Evolutionary conservation across 805 yeast genomes (phyloP).

Genomic region (Starmerella stigmatis): DNA sequence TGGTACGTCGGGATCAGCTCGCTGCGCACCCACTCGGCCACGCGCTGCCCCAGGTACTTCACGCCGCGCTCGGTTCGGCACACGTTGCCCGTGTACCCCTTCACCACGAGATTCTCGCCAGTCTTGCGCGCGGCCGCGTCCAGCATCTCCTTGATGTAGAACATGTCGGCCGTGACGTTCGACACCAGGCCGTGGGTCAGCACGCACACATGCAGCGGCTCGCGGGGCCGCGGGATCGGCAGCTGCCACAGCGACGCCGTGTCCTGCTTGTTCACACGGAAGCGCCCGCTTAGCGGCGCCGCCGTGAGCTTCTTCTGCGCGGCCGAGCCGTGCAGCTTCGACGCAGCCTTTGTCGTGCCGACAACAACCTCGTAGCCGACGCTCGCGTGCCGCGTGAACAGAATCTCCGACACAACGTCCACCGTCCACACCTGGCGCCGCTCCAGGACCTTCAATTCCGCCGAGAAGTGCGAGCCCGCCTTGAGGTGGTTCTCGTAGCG

Average conservation of each 20-base stretch:
- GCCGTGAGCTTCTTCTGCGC: conserved; percentile 6
- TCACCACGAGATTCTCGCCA: conserved; percentile 59
- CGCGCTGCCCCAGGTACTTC: conserved; percentile 67
- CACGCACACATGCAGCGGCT: conserved; percentile 72
- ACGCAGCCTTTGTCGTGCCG: conserved; percentile 29
- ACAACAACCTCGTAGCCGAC: conserved; percentile 56
- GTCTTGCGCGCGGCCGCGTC: conserved; percentile 39
- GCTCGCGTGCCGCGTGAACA: conserved; percentile 59
- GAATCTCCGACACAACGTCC: conserved; percentile 69
- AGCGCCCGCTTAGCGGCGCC: conserved; percentile 3
- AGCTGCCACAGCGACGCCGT: conserved; percentile 67
- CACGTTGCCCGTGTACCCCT: conserved; percentile 75
- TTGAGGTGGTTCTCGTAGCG: conserved; percentile 45
- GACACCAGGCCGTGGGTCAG: conserved; percentile 90
- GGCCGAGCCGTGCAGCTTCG: conserved; percentile 13
- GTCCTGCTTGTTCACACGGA: conserved; percentile 36
- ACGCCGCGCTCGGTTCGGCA: conserved; percentile 87
- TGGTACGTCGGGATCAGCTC: conserved; percentile 39
- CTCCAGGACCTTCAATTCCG: conserved; percentile 40
- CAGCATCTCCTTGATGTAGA: conserved; percentile 70
- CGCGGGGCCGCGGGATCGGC: conserved; percentile 42
- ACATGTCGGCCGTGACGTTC: conserved; percentile 81
- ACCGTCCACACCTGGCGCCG: conserved; percentile 58
- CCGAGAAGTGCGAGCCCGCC: conserved; percentile 62
- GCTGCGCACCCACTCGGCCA: conserved; percentile 60